Conservation (phyloP, 805 yeast species). For the Candida peoriensis region DNA sequence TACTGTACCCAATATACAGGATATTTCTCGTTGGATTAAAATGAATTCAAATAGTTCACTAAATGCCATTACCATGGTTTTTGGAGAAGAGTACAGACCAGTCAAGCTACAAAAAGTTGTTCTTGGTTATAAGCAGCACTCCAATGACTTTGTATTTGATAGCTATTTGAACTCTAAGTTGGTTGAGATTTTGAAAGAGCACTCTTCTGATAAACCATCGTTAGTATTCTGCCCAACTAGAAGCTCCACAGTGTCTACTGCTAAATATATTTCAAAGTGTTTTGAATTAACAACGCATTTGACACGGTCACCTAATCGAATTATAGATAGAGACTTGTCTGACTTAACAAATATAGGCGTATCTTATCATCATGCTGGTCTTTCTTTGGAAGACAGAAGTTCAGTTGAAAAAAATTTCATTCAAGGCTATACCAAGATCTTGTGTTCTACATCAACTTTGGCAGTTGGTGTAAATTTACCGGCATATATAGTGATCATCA, state of each 20-base stretch:
- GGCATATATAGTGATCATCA: conserved; percentile 54
- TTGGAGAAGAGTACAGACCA: conserved; percentile 45
- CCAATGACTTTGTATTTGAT: conserved; percentile 47
- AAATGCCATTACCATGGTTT: conserved; percentile 34
- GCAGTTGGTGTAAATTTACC: conserved; percentile 61
- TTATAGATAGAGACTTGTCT: conserved; percentile 27
- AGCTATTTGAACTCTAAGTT: conserved; percentile 36
- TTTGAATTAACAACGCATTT: conserved; percentile 2
- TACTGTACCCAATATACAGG: conserved; percentile 47
- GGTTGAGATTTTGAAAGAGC: conserved; percentile 31
- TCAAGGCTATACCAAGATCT: conserved; percentile 35
- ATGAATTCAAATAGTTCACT: conserved; percentile 12
- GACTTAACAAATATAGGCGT: conserved; percentile 31
- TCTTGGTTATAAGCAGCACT: conserved; percentile 34
- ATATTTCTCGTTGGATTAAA: conserved; percentile 41
- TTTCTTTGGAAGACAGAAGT: conserved; percentile 40
- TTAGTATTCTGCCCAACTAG: conserved; percentile 52
- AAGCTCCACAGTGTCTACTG: conserved; percentile 41
- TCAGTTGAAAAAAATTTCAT: conserved; percentile 41
- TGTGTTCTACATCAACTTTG: conserved; percentile 56
- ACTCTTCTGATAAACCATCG: conserved; percentile 39
- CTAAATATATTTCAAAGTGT: conserved; percentile 31
- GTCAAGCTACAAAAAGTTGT: conserved; percentile 38
- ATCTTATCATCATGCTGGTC: conserved; percentile 58
- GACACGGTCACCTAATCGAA: not conserved